These are phyloP conservation scores for Rhodomyrtus tomentosa DNA, from an alignment of 345 rosid species.

Conservation along the genomic window DNA sequence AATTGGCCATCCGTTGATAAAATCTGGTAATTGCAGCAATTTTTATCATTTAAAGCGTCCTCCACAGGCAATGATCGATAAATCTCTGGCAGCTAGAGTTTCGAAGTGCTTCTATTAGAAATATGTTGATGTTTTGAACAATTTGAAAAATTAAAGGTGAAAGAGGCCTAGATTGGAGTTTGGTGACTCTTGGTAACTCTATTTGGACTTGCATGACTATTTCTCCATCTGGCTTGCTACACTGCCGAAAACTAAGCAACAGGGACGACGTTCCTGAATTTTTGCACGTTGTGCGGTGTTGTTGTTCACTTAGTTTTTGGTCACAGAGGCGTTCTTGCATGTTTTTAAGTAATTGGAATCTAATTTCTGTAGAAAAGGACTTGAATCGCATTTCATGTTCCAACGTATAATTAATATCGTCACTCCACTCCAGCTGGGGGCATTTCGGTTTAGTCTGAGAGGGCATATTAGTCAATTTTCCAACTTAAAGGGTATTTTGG, in stretches of 20 bases:
- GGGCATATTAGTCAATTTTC: no score
- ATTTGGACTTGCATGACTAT: not conserved
- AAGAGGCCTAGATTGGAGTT: not conserved
- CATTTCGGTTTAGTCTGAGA: not conserved
- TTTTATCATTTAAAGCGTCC: not conserved
- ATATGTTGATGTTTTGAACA: not conserved
- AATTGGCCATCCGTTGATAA: not conserved
- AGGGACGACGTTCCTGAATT: not conserved
- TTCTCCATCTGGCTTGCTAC: not conserved
- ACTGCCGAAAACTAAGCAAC: not conserved
- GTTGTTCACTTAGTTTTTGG: not conserved
- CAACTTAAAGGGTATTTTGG: no score
- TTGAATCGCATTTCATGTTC: not conserved
- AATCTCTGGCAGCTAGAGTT: not conserved
- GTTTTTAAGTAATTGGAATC: not conserved
- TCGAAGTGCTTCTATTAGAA: not conserved
- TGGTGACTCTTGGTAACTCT: not conserved
- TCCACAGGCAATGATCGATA: not conserved
- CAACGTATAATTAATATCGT: not conserved
- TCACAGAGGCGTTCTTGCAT: not conserved
- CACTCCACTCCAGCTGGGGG: not conserved
- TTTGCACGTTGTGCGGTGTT: not conserved
- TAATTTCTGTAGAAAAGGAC: not conserved
- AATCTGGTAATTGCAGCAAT: not conserved
- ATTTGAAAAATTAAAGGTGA: not conserved